A percentile compares a stretch with the other conserved stretches of the same genome.
These are phyloP conservation scores for Penicillium oxalicum DNA, from an alignment of 2,329 filamentous ascomycete genomes.

Conservation along the genomic window DNA sequence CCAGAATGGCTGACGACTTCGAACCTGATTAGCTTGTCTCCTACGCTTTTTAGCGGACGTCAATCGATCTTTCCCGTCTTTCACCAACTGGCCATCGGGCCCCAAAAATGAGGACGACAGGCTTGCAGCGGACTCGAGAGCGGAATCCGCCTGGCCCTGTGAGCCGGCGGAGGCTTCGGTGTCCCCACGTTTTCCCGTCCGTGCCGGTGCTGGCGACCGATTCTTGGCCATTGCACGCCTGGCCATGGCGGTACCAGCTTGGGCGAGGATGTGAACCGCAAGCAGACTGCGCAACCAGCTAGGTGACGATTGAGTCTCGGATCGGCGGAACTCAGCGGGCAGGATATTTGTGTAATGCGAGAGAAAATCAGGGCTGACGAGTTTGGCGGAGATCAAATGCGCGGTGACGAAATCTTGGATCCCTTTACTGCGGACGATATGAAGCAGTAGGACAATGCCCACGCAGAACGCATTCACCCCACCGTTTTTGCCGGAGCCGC, in stretches of 20 bases:
- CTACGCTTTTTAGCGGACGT: slow-evolving; percentile 71
- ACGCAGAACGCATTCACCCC: slow-evolving; percentile 43
- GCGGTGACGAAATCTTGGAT: slow-evolving; percentile 47
- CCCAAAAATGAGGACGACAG: slow-evolving; percentile 35
- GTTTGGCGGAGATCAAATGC: slow-evolving; percentile 41
- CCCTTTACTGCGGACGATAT: slow-evolving; percentile 42
- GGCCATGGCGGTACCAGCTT: slow-evolving; percentile 44
- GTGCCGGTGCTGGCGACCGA: slow-evolving; percentile 35
- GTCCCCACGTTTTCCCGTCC: slow-evolving; percentile 40
- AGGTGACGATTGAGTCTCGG: slow-evolving; percentile 38
- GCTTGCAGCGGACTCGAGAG: slow-evolving; percentile 39
- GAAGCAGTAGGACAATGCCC: slow-evolving; percentile 41
- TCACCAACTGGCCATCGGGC: slow-evolving; percentile 43
- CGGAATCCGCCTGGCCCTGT: slow-evolving; percentile 37
- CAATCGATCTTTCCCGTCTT: slow-evolving; percentile 53
- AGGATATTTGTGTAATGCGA: slow-evolving; percentile 40
- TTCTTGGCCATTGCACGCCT: slow-evolving; percentile 44
- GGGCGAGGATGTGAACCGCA: slow-evolving; percentile 45
- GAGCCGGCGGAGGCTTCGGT: slow-evolving; percentile 43
- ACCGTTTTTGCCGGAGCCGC: slow-evolving; percentile 49
- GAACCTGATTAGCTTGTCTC: slow-evolving; percentile 85
- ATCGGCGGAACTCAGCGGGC: slow-evolving; percentile 40
- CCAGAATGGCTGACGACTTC: slow-evolving; percentile 88
- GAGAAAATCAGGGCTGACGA: slow-evolving; percentile 39
- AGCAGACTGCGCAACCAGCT: slow-evolving; percentile 45